Evolutionary conservation across 768 basidiomycete genomes (phyloP), one percentile per base, ranked within the genome.

Genomic region (Serpula lacrymans): DNA sequence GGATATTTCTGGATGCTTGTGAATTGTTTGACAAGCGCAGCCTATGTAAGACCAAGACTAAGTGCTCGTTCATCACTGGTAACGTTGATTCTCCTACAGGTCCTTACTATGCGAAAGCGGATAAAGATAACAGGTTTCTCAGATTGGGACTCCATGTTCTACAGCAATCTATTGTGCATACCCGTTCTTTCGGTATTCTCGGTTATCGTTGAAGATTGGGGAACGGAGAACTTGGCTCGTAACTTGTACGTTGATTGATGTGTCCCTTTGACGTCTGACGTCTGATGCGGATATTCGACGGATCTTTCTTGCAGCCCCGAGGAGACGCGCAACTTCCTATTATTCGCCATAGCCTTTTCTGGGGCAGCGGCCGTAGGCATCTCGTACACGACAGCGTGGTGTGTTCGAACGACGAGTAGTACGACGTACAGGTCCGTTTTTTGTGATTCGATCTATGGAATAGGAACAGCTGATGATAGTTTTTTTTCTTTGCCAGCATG

Each of bases 121-220:
- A 98, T 99, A 72, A 97, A 97, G 69, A 62, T 72, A 29, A 97
- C 92, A 12, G 90, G 90, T 14, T 97, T 98, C 69, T 83, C 92
- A 35, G 95, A 99, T 55, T 96, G 93, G 94, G 95, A 97, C 57
- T 84, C 93, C 10, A 97, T 97, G 93, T 95, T 91, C 68, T 98
- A 98, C 72, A 96, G 95, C 70, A 99, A 98, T 62, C 60, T 97
- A 32, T 69, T 98, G 37, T 95, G 91, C 14, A 94, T 98, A 52
- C 96, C 96, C 4, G 82, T 97, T 27, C 70, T 99, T 31, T 72
- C 76, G 40, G 53, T 90, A 37, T 90, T 84, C 56, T 96, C 94
- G 7, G 49, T 98, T 49, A 49, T 91, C 34, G 64, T 85, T 22
- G 96, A 99, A 65, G 82, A 96, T 58, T 99, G 96, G 96, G 77